Percentiles rank a stretch among this genome's conserved stretches.
phyloP scores from a whole-genome alignment of 2,329 filamentous ascomycete species.

The Basipetospora sp. region DNA sequence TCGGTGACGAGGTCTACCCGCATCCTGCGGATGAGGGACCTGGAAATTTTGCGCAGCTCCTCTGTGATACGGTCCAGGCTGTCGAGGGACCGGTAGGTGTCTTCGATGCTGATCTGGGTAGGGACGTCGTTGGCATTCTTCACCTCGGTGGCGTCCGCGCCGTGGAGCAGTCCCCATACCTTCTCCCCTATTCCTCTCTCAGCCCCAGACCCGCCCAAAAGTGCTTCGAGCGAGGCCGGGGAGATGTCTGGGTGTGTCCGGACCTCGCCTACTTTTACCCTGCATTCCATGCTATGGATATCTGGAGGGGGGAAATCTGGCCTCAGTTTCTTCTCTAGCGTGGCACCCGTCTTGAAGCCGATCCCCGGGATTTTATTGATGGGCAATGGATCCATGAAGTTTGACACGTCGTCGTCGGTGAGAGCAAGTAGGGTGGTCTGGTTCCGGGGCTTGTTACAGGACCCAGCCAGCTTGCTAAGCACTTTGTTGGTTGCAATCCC shows the following conservation, averaged over 20 bases:
- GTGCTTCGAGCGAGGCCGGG: conserved; percentile 46
- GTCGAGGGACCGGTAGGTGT: conserved; percentile 61
- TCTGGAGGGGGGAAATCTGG: conserved; percentile 1
- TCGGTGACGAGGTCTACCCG: conserved; percentile 53
- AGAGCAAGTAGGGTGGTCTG: conserved; percentile 73
- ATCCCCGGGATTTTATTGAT: conserved; percentile 75
- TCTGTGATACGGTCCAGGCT: conserved; percentile 46
- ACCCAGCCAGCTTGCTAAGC: conserved; percentile 71
- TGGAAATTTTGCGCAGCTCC: conserved; percentile 54
- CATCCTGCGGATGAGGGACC: conserved; percentile 64
- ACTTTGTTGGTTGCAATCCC: conserved; percentile 81
- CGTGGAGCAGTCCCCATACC: conserved; percentile 68
- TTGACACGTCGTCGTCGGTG: conserved; percentile 36
- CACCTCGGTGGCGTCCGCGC: conserved; percentile 62
- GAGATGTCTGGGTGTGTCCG: conserved; percentile 49
- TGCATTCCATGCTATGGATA: conserved; percentile 1
- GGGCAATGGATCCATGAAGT: conserved; percentile 62
- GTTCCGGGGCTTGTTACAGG: conserved; percentile 68
- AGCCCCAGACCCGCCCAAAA: conserved; percentile 56
- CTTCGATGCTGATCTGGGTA: conserved; percentile 84
- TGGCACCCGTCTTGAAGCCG: conserved; percentile 55
- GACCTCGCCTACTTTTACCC: conserved; percentile 41
- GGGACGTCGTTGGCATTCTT: conserved; percentile 57
- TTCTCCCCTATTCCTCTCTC: conserved; percentile 57
- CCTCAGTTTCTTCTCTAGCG: conserved; percentile 23